Evolutionary conservation across 2,329 filamentous ascomycete species (phyloP).

Genomic region (Alternaria rosae): DNA sequence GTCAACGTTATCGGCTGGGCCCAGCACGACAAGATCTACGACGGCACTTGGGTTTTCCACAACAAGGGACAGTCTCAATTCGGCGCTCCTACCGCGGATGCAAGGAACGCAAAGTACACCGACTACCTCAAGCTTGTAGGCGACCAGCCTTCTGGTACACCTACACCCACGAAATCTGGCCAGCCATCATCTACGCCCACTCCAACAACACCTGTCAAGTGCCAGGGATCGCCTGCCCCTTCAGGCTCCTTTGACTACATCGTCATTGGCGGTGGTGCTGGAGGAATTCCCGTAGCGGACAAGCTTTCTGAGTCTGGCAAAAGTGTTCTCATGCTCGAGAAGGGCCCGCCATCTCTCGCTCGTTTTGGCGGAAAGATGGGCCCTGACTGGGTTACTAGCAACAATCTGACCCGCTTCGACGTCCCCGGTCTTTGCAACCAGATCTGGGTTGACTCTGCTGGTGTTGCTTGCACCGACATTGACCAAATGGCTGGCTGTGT

Average conservation of each 20-base stretch:
- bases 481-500: constrained; percentile 77
- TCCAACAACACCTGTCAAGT: constrained; percentile 43
- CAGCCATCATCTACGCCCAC: constrained; percentile 35
- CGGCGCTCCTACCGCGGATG: constrained; percentile 54
- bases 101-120: constrained; percentile 55
- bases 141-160: constrained; percentile 22
- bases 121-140: constrained; percentile 50
- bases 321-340: constrained; percentile 66
- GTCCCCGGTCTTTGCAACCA: constrained; percentile 75
- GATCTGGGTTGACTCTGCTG: constrained; percentile 69
- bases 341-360: constrained; percentile 64
- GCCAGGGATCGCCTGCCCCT: constrained; percentile 47
- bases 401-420: constrained; percentile 73
- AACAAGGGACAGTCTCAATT: constrained; percentile 65
- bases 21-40: constrained; percentile 54
- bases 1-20: constrained; percentile 63
- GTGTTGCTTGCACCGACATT: constrained; percentile 72
- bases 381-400: constrained; percentile 67
- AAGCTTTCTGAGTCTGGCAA: constrained; percentile 70
- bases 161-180: constrained; percentile 30
- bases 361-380: constrained; percentile 69
- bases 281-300: constrained; percentile 66
- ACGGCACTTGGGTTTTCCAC: constrained; percentile 58
- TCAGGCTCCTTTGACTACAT: constrained; percentile 68
- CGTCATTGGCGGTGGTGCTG: constrained; percentile 68